Evolutionary conservation across 1,284 basidiomycete genomes (phyloP).

Genomic region (Cutaneotrichosporon dermatis): DNA sequence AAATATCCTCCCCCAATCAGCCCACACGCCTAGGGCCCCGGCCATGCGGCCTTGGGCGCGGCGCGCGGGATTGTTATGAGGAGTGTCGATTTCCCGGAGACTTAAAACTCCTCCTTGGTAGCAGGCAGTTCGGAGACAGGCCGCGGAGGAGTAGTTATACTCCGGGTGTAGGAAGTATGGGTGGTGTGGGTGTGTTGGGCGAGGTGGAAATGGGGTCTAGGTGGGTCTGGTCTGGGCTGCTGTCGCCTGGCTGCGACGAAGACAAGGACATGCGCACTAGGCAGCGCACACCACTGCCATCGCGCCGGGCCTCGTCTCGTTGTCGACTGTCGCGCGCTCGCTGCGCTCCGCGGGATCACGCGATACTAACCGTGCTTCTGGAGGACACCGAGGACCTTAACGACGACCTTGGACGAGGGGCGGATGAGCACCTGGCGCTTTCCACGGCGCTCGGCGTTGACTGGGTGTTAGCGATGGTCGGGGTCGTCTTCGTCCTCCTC

Average conservation of each 20-base stretch:
- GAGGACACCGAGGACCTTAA: constrained; percentile 95
- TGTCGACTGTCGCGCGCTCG: no score
- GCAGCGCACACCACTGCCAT: no score
- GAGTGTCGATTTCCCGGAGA: constrained; percentile 43
- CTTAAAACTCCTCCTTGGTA: constrained; percentile 51
- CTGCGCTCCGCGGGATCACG: neutral
- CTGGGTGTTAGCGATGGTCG: constrained; percentile 32
- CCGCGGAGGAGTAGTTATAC: constrained; percentile 49
- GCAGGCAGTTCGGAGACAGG: constrained; percentile 14
- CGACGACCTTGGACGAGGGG: constrained; percentile 91
- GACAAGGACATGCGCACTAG: neutral
- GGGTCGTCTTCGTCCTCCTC: neutral
- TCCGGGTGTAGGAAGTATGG: constrained; percentile 31
- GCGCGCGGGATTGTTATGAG: constrained; percentile 30
- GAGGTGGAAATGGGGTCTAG: constrained; percentile 49
- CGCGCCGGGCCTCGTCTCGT: no score
- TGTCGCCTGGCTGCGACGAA: no score
- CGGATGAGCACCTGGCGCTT: constrained; percentile 96
- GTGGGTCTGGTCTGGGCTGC: constrained; percentile 22
- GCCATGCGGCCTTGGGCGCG: constrained; percentile 46
- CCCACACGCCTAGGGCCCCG: constrained; percentile 30
- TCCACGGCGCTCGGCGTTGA: constrained; percentile 96
- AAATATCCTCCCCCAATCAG: constrained; percentile 43
- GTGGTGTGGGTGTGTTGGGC: constrained; percentile 40
- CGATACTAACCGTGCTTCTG: constrained; percentile 82